Conservation (phyloP, 2,329 filamentous ascomycete species). For the Hirsutella minnesotensis region DNA sequence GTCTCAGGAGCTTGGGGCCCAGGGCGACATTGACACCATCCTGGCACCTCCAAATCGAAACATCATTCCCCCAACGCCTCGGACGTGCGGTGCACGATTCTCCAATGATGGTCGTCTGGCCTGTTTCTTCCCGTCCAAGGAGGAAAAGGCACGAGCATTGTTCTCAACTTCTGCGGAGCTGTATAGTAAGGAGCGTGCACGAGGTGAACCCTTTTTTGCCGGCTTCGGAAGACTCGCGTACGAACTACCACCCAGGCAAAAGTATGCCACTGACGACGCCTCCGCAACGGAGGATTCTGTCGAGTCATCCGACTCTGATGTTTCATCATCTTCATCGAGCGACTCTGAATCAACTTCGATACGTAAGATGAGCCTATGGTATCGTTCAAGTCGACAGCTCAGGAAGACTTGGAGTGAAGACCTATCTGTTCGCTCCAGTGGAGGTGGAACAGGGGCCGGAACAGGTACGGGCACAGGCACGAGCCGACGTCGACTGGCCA, state of each 20-base stretch:
- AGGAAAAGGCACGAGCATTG: slow-evolving; percentile 42
- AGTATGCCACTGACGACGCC: slow-evolving; percentile 34
- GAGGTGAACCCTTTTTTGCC: slow-evolving; percentile 43
- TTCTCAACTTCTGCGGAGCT: slow-evolving; percentile 34
- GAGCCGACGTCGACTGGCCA: slow-evolving; percentile 33
- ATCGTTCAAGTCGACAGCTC: slow-evolving; percentile 38
- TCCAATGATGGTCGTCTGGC: slow-evolving; percentile 50
- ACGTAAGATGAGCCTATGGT: slow-evolving; percentile 46
- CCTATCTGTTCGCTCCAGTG: slow-evolving; percentile 47
- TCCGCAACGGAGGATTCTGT: slow-evolving; percentile 40
- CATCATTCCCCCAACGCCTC: slow-evolving; percentile 42
- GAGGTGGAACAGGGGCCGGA: slow-evolving; percentile 40
- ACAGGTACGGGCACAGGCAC: slow-evolving; percentile 39
- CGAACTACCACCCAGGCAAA: slow-evolving; percentile 35
- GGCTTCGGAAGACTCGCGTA: slow-evolving; percentile 44
- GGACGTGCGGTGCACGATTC: slow-evolving; percentile 49
- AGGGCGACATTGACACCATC: slow-evolving; percentile 39
- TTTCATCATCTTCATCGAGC: slow-evolving; percentile 38
- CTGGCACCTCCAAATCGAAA: slow-evolving; percentile 39
- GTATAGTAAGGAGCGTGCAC: slow-evolving; percentile 34
- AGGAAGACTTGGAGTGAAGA: slow-evolving; percentile 45
- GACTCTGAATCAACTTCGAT: slow-evolving; percentile 53
- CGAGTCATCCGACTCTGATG: slow-evolving; percentile 36
- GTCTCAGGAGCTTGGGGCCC: slow-evolving; percentile 49
- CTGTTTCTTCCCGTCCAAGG: slow-evolving; percentile 59